Conservation (phyloP, 192 early-diverging fungal species). For the Backusella parvicylindrica region DNA sequence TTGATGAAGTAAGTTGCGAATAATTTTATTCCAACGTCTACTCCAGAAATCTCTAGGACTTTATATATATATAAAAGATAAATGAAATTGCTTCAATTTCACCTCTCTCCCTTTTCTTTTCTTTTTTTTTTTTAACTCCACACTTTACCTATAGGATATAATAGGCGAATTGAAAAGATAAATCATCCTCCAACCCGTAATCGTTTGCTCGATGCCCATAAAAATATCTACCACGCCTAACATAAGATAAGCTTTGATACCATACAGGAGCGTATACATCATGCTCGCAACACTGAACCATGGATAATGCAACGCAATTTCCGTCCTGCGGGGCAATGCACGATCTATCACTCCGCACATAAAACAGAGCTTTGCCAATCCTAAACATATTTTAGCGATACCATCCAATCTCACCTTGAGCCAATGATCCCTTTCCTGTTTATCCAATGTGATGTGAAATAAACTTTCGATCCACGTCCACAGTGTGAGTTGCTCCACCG, state of each 20-base stretch:
- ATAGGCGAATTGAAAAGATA: slow-evolving; percentile 22
- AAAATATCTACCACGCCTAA: slow-evolving; percentile 9
- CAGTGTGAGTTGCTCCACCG: not conserved
- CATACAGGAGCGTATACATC: slow-evolving; percentile 2
- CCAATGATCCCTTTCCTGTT: not conserved
- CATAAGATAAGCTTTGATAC: slow-evolving; percentile 17
- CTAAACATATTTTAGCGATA: slow-evolving; percentile 3
- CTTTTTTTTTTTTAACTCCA: too few species aligned
- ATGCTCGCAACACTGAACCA: not conserved
- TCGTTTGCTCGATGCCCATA: not conserved
- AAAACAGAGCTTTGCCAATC: not conserved
- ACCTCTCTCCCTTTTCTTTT: too few species aligned
- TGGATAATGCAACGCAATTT: not conserved
- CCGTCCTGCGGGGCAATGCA: not conserved
- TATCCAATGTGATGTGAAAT: not conserved
- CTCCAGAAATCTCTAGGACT: slow-evolving; percentile 22
- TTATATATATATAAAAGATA: not conserved
- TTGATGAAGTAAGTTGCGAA: slow-evolving; percentile 13
- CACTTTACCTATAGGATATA: slow-evolving; percentile 18
- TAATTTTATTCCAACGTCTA: slow-evolving; percentile 20
- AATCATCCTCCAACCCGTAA: slow-evolving; percentile 3
- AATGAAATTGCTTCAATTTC: not conserved
- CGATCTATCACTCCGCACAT: slow-evolving; percentile 6
- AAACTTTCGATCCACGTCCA: not conserved
- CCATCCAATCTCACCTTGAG: not conserved